Evolutionary conservation across 2,329 filamentous ascomycete species (phyloP), one percentile per base, ranked within the genome.

Genomic region (Hymenoscyphus infarciens): DNA sequence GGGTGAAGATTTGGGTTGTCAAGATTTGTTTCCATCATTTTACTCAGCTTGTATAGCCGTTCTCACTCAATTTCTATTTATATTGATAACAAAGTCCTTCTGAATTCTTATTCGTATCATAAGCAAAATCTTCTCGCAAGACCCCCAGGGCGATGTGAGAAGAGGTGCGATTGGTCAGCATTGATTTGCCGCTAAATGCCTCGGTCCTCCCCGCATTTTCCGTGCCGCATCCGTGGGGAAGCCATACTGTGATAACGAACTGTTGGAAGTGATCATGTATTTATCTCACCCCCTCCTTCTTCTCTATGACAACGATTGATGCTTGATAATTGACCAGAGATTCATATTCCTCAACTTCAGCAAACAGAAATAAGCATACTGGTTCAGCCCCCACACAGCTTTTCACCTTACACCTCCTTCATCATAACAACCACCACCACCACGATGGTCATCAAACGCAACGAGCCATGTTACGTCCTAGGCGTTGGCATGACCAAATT

Each of bases 401-500:
- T 27, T 27, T 27, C n/a, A 42, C 39, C 15, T n/a, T 7, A 42
- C 16, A 8, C 5, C 16, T n/a, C 42, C 16, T 45, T 19, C 2
- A 10, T 4, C 10, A 22, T 19, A 19, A 25, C 19, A 19, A 49
- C 8, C 5, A 49, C n/a, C 22, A 35, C 35, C 57, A 57, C 38
- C 33, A 68, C 22, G 5, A 70, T 70, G 68, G 67, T 68, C 53
- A 66, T 68, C 54, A 69, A 69, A 59, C 68, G 63, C 74, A 69
- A 66, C 25, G 61, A 66, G 27, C 81, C 82, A 64, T 81, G 81
- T 82, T 98, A 98, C 82, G 91, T 98, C 74, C 87, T 98, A 65
- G 94, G 94, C 81, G 95, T 98, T 70, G 94, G 94, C 80, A 95
- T 98, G 91, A 98, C 94, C 79, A 96, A 96, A 79, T 98, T 98